Conservation (phyloP, 352 stramenopile species). For the Phytophthora citrophthora region DNA sequence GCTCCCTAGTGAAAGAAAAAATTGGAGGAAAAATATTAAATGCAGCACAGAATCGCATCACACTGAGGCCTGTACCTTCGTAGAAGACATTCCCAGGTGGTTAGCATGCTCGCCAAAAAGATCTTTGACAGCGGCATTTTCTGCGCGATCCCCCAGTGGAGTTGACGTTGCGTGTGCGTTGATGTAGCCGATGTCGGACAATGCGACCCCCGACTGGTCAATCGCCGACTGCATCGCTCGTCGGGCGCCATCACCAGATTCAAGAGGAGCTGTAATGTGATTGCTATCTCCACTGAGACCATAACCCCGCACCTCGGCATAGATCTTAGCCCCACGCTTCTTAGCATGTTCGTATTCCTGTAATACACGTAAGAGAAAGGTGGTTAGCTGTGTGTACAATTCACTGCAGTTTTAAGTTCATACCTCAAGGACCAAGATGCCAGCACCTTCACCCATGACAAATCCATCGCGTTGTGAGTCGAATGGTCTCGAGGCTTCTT, state of each 20-base stretch:
- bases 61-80: slow-evolving; percentile 50
- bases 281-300: slow-evolving; percentile 96
- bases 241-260: slow-evolving; percentile 70
- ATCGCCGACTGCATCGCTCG: slow-evolving; percentile 94
- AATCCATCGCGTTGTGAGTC: slow-evolving; percentile 96
- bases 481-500: slow-evolving; percentile 94
- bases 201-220: slow-evolving; percentile 64
- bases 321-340: slow-evolving; percentile 92
- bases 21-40: neutral
- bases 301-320: slow-evolving; percentile 95
- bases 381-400: neutral
- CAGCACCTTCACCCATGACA: slow-evolving; percentile 93
- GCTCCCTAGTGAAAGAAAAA: slow-evolving; percentile 54
- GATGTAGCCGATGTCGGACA: slow-evolving; percentile 96
- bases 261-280: slow-evolving; percentile 88
- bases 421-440: slow-evolving; percentile 72
- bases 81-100: slow-evolving; percentile 78
- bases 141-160: slow-evolving; percentile 95
- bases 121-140: slow-evolving; percentile 91
- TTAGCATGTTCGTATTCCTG: slow-evolving; percentile 93
- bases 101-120: slow-evolving; percentile 74
- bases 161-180: slow-evolving; percentile 99
- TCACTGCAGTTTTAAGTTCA: neutral
- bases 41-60: too few species aligned
- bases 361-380: neutral